phyloP scores from a whole-genome alignment of 345 rosid genomes.

The Salix udensis region DNA sequence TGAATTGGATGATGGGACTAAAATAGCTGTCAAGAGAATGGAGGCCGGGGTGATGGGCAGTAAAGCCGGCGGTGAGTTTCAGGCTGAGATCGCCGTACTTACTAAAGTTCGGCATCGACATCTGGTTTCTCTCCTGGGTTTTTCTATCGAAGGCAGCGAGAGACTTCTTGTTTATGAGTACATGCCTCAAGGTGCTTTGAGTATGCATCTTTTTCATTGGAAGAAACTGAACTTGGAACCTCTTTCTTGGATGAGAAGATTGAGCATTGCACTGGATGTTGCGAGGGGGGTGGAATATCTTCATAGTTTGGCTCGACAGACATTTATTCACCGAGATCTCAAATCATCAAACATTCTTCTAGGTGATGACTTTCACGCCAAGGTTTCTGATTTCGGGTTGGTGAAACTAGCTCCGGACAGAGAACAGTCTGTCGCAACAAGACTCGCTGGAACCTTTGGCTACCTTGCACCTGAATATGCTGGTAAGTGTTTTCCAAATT shows the following conservation, averaged over 20 bases:
- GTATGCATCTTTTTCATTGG: constrained; percentile 50
- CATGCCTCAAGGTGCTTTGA: constrained; percentile 52
- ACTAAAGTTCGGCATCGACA: constrained; percentile 49
- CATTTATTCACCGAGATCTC: constrained; percentile 56
- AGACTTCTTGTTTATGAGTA: constrained; percentile 53
- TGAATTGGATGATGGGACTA: constrained; percentile 49
- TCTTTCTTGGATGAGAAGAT: constrained; percentile 45
- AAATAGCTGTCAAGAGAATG: constrained; percentile 56
- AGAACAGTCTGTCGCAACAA: constrained; percentile 42
- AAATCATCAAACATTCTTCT: constrained; percentile 59
- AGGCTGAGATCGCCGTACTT: constrained; percentile 44
- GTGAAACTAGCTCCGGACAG: constrained; percentile 53
- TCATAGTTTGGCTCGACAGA: constrained; percentile 41
- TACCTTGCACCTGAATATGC: constrained; percentile 67
- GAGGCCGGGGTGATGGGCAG: constrained; percentile 33
- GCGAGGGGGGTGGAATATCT: constrained; percentile 61
- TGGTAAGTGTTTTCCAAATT: constrained; percentile 24
- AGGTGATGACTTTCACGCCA: constrained; percentile 44
- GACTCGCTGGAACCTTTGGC: constrained; percentile 58
- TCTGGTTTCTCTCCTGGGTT: constrained; percentile 47
- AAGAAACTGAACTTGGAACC: constrained; percentile 32
- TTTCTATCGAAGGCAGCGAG: constrained; percentile 40
- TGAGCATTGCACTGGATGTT: constrained; percentile 49
- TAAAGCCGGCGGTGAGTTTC: constrained; percentile 45
- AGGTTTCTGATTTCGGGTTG: constrained; percentile 57